Evolutionary conservation across 2,329 filamentous ascomycete genomes (phyloP).

Genomic region (Metarhizium brunneum): DNA sequence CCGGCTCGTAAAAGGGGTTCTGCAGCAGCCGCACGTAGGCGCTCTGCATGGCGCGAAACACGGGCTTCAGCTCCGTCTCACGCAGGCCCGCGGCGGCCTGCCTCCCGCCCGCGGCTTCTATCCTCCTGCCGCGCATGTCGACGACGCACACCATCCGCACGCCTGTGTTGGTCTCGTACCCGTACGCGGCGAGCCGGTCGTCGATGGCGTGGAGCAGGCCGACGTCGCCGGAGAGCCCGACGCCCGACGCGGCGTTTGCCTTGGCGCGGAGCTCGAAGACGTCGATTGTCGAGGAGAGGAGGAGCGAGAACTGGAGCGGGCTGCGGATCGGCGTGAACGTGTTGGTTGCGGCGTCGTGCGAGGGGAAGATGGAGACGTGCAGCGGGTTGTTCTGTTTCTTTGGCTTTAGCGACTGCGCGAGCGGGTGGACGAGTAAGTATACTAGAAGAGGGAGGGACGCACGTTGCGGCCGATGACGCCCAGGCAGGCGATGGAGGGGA

Average conservation of each 20-base stretch:
- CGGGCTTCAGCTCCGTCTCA: conserved; percentile 81
- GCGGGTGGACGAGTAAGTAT: no score
- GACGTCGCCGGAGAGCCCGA: conserved; percentile 66
- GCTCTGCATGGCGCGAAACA: conserved; percentile 86
- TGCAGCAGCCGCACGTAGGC: conserved; percentile 83
- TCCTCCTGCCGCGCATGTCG: conserved; percentile 71
- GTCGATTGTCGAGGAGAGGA: conserved; percentile 85
- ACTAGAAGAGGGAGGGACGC: conserved; percentile 20
- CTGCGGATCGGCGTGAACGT: conserved; percentile 51
- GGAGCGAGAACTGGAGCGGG: conserved; percentile 81
- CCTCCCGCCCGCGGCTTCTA: conserved; percentile 21
- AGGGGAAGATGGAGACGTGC: conserved; percentile 83
- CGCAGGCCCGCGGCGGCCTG: conserved; percentile 56
- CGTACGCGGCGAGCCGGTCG: conserved; percentile 87
- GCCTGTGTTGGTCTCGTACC: conserved; percentile 93
- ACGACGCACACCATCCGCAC: conserved; percentile 85
- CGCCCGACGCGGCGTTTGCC: conserved; percentile 45
- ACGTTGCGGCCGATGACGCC: conserved; percentile 92
- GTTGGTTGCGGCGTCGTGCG: conserved; percentile 49
- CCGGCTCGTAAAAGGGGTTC: conserved; percentile 91
- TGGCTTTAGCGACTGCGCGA: neutral
- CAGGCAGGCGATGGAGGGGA: conserved; percentile 83
- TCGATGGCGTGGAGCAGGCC: conserved; percentile 89
- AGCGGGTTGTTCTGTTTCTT: conserved; percentile 80
- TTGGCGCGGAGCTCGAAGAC: conserved; percentile 82